Base-by-base conservation (phyloP, 805 yeast species). In the Lipomyces kockii region DNA sequence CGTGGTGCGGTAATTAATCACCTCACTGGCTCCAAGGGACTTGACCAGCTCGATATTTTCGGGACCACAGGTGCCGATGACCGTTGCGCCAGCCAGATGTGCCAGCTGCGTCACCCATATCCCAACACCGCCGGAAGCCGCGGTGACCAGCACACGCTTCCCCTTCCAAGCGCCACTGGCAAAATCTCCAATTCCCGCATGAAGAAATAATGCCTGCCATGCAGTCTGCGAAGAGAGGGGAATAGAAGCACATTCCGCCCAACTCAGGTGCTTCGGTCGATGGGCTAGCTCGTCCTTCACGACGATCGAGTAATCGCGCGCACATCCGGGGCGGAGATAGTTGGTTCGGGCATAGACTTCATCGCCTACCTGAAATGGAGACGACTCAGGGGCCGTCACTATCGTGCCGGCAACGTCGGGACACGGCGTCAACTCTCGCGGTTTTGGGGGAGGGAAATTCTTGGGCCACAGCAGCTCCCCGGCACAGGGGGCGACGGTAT, bases 41-140 rank as follows among this genome's bases (percentile, higher is more conserved):
- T 12, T 7, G 12, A 34, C 60, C 14, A 34, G 14, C n/a, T 5
- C n/a, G 43, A 34, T 20, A n/a, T 57, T 57, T 7, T 32, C 35
- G 43, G 60, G 8, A n/a, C 43, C 20, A 34, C 49, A 57, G 22
- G 49, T 20, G 22, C 25, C 60, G 25, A 57, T 20, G n/a, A 57
- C 60, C 2, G 43, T 20, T 12, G 43, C 60, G 6, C 60, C 43
- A 6, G 25, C 43, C 49, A 29, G 43, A 11, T 12, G 11, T 6
- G 43, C 43, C 12, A 53, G 20, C 43, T 57, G 60, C 37, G 25
- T 34, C n/a, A 35, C 60, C 60, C 37, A 32, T 8, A n/a, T 34
- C 17, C 60, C 60, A 20, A 57, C 60, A 14, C 60, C 60, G 6
- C 60, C 60, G 20, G 60, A 17, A 57, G 60, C 60, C 7, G 25